phyloP scores from a whole-genome alignment of 106 monocot species.

The Alisma plantagoaquatica region DNA sequence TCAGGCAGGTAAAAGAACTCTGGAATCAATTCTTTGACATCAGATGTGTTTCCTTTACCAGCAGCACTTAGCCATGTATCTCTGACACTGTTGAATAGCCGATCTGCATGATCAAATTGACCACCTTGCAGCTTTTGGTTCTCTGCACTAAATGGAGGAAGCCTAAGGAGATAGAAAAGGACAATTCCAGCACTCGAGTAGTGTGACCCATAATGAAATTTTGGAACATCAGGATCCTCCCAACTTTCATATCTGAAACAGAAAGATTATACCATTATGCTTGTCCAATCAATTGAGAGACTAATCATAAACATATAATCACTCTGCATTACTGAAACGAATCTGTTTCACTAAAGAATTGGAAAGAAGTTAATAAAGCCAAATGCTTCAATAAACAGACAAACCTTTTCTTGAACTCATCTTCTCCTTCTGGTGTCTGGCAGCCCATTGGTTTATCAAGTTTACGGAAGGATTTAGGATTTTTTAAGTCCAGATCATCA shows the following conservation, averaged over 20 bases:
- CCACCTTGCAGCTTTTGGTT: slow-evolving; percentile 96
- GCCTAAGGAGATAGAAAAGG: slow-evolving; percentile 83
- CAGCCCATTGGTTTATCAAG: slow-evolving; percentile 98
- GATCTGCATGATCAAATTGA: slow-evolving; percentile 95
- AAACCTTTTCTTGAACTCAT: slow-evolving; percentile 87
- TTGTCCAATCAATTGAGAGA: too few relatives aligned
- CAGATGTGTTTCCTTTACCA: slow-evolving; percentile 93
- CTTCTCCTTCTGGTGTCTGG: slow-evolving; percentile 84
- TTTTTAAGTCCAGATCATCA: slow-evolving; percentile 59
- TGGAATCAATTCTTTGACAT: slow-evolving; percentile 95
- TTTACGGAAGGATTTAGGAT: slow-evolving; percentile 70
- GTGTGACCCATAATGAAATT: slow-evolving; percentile 98
- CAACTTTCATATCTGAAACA: slow-evolving; percentile 83
- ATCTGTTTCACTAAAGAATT: too few relatives aligned
- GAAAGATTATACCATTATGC: slow-evolving; percentile 4
- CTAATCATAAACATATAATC: too few relatives aligned
- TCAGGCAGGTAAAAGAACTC: slow-evolving; percentile 99
- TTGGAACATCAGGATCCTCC: slow-evolving; percentile 99
- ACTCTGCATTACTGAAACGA: too few relatives aligned
- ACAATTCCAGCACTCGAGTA: slow-evolving; percentile 99
- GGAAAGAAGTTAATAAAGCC: too few relatives aligned
- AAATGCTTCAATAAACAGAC: too few relatives aligned
- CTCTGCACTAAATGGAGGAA: slow-evolving; percentile 87
- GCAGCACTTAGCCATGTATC: slow-evolving; percentile 98
- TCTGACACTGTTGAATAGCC: slow-evolving; percentile 76